A percentile compares a stretch with the other conserved stretches of the same genome.
Evolutionary conservation across 163 green algal species (phyloP).

Genomic region (Chlorella variabilis): DNA sequence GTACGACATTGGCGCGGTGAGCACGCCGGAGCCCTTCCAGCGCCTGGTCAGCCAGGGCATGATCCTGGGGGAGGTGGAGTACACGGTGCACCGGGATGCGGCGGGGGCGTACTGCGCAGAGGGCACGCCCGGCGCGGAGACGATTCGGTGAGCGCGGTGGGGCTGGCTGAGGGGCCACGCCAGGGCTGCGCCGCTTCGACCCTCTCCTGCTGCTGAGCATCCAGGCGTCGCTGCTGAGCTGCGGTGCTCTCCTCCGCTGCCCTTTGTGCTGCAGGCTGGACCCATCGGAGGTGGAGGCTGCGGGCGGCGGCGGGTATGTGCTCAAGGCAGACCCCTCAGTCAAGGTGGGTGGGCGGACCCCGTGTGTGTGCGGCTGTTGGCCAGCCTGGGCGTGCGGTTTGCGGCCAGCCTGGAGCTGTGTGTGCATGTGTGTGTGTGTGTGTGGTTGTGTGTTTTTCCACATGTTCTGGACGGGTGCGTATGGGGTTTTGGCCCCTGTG

Average conservation of each 20-base stretch:
- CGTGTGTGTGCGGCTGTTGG: too few relatives aligned
- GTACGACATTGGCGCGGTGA: slow-evolving; percentile 94
- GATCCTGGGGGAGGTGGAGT: slow-evolving; percentile 99
- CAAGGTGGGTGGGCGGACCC: slow-evolving; percentile 17
- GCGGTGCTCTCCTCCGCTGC: neutral
- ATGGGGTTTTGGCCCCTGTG: too few relatives aligned
- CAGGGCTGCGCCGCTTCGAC: neutral
- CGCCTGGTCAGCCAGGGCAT: slow-evolving; percentile 97
- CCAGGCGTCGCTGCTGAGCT: neutral
- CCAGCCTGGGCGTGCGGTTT: neutral
- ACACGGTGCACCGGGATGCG: slow-evolving; percentile 56
- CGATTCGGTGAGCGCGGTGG: neutral
- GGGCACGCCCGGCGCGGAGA: slow-evolving; percentile 25
- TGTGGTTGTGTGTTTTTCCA: too few relatives aligned
- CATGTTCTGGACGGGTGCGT: too few relatives aligned
- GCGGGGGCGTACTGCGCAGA: slow-evolving; percentile 32
- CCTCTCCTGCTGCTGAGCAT: too few relatives aligned
- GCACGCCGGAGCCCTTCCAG: slow-evolving; percentile 94
- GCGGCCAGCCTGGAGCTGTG: too few relatives aligned
- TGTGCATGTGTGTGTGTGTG: neutral
- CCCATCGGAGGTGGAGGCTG: slow-evolving; percentile 67
- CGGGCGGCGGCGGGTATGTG: slow-evolving; percentile 79
- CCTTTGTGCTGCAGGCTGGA: slow-evolving; percentile 45
- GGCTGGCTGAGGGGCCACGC: neutral
- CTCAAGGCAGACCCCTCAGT: slow-evolving; percentile 74